Base-by-base conservation (phyloP, 2,329 filamentous ascomycete genomes). In the Pezicula radicicola region DNA sequence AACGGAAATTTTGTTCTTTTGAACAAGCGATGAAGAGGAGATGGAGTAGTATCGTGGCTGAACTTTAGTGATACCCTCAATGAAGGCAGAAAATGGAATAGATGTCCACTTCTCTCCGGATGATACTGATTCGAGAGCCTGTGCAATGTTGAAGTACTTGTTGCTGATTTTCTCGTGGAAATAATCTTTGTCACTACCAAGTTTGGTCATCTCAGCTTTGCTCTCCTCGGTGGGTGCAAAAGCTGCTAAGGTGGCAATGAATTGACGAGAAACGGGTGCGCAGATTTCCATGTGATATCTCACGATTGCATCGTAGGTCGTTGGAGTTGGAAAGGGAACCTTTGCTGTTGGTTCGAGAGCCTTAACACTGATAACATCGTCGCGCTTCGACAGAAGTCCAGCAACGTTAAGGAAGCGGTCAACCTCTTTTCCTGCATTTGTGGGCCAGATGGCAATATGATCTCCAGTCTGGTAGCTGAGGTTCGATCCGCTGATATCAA, bases 11-110 rank as follows among this genome's bases (percentile, higher is more conserved):
- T 91, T 93, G 73, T 96, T 87, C 68, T 94, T 92, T 68, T 99
- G 92, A 15, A 96, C 92, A 8, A 91, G 71, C 6, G 94, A 97
- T 1, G 94, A 97, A 1, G 95, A 99, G 2, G 94, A 99, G 70
- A 99, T 99, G 46, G 95, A 99, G 77, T 99, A 99, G 79, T 97
- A 99, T 46, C 94, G 90, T 37, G 94, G 93, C 72, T 99, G 94
- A 52, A 99, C 84, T 78, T 97, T 97, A 73, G 86, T 89, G 55
- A 99, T 73, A 59, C 91, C 89, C 77, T 99, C 94, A 60, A 99
- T 91, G 63, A 97, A 85, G 63, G 92, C 85, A 8, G 94, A 96
- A 75, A 99, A 97, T 15, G 94, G 95, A 51, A 97, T 85, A 50
- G 84, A 85, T 50, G 83, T 76, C 89, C 94, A 99, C 53, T 84